Base-by-base conservation (phyloP, 352 stramenopile genomes). In the Peronospora tabacina region DNA sequence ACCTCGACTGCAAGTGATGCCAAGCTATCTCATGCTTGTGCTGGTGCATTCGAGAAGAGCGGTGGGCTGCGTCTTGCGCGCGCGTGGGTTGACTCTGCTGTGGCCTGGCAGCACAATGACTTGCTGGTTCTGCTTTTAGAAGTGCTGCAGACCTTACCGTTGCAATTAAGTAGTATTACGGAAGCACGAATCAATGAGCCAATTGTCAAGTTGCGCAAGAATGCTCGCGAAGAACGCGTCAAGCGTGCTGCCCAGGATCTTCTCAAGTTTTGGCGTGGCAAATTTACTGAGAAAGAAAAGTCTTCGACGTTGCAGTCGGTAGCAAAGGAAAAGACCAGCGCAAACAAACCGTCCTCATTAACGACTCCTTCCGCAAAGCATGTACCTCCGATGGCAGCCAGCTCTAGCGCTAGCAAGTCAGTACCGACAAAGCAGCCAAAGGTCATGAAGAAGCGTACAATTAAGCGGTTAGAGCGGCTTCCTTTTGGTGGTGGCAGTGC, bases 111-210 rank as follows among this genome's bases (percentile, higher is more conserved):
- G 54, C 82, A 93, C 59, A 85, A 68, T 22, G 78, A 90, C 39
- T 65, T 93, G 40, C 63, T 93, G 34, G 74, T 90, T 42, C 58
- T 90, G 42, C 62, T 93, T 38, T 71, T 93, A 58, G 72, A 85
- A 59, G 80, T 90, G 49, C 59, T 93, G 40, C 85, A 90, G 61
- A 71, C 70, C 22, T 59, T 93, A 55, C 79, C 82, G 38, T 67
- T 93, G 46, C 75, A 88, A 68, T 78, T 93, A 61, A 73, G 66
- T 62, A 90, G 79, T 67, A 93, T 93, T 65, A 93, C 82, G 38
- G 79, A 90, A 62, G 82, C 82, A 52, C 68, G 69, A 44, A 93
- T 93, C 58, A 93, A 93, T 70, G 79, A 93, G 57, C 82, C 82
- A 35, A 90, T 93, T 64, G 82, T 93, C 45, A 79, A 88, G 64